phyloP scores from a whole-genome alignment of 495 filamentous ascomycete genomes.

The Neurospora discreta region DNA sequence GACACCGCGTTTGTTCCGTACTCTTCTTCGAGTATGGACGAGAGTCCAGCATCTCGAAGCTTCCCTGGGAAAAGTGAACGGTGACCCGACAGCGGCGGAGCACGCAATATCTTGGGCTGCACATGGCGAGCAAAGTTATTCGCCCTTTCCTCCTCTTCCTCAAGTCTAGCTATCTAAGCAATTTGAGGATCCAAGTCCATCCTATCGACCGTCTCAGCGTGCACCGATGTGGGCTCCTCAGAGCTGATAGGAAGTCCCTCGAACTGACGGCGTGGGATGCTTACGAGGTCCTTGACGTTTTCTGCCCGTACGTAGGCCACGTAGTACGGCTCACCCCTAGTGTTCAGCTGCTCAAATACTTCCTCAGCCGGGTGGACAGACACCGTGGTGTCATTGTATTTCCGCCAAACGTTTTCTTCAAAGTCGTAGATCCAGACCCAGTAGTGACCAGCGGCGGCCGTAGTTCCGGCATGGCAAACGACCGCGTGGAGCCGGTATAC shows the following conservation, averaged over 20 bases:
- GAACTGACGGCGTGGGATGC: conserved; percentile 28
- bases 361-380: conserved; percentile 44
- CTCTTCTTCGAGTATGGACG: not conserved
- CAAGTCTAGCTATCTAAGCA: not conserved
- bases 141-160: not conserved
- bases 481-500: conserved; percentile 83
- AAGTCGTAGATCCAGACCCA: conserved; percentile 97
- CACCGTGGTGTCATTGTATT: conserved; percentile 85
- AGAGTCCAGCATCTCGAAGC: not conserved
- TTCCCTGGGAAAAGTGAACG: not conserved
- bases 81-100: not conserved
- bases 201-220: not conserved
- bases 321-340: conserved; percentile 71
- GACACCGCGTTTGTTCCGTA: not conserved
- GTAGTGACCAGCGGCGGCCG: conserved; percentile 66
- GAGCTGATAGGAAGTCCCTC: not conserved
- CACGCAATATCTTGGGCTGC: not conserved
- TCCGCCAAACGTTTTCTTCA: conserved; percentile 67
- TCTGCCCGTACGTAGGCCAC: conserved; percentile 69
- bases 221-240: not conserved
- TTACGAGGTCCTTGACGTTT: conserved; percentile 49
- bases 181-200: not conserved
- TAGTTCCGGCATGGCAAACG: conserved; percentile 71
- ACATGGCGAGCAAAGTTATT: not conserved
- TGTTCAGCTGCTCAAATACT: conserved; percentile 56